These are phyloP conservation scores for Madurella fahalii DNA, from an alignment of 2,329 filamentous ascomycete genomes.

Conservation along the genomic window DNA sequence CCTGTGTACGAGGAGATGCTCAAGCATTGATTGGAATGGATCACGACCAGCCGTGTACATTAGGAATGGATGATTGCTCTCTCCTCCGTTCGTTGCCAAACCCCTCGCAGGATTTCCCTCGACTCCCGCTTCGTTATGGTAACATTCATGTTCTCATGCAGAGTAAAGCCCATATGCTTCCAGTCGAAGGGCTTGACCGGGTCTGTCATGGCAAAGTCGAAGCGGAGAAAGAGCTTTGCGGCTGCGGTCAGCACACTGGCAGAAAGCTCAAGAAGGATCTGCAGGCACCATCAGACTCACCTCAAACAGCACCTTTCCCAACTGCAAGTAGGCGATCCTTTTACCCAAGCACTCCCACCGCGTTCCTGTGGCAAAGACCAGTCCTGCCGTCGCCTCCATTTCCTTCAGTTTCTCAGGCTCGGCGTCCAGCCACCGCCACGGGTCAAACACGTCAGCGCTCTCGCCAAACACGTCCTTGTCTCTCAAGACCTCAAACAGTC, in stretches of 20 bases:
- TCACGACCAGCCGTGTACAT: too few species aligned
- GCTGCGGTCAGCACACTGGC: neutral
- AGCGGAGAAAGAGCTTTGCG: conserved; percentile 14
- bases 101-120: neutral
- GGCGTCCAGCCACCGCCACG: conserved; percentile 12
- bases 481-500: conserved; percentile 5
- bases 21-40: too few species aligned
- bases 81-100: too few species aligned
- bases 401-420: conserved; percentile 4
- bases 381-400: conserved; percentile 13
- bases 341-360: conserved; percentile 19
- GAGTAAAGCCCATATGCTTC: neutral
- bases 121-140: conserved; percentile 34
- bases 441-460: conserved; percentile 13
- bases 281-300: conserved; percentile 5
- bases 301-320: conserved; percentile 19
- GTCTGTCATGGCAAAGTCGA: conserved; percentile 16
- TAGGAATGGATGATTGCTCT: too few species aligned
- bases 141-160: conserved; percentile 17
- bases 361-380: conserved; percentile 16
- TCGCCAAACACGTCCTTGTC: conserved; percentile 14
- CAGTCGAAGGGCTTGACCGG: conserved; percentile 12
- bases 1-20: too few species aligned
- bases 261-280: too few species aligned
- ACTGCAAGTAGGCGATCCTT: conserved; percentile 14